These are phyloP conservation scores for Psilocybe tampanensis DNA, from an alignment of 768 basidiomycete species.

Conservation along the genomic window DNA sequence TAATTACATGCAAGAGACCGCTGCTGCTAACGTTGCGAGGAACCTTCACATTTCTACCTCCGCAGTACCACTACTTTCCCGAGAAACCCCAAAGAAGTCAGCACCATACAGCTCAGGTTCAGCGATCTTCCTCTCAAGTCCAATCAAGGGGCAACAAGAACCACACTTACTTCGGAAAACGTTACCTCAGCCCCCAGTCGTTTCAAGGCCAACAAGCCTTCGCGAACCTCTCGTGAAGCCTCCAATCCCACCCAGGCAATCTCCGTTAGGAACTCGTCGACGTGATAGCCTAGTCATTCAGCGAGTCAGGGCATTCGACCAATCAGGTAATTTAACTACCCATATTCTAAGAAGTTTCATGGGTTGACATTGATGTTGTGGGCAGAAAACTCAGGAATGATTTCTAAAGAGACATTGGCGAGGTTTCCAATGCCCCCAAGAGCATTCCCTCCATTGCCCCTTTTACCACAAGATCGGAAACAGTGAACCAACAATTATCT, in stretches of 20 bases:
- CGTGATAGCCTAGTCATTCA: constrained; percentile 41
- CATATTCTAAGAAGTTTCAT: not conserved
- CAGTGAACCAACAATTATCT: constrained; percentile 2
- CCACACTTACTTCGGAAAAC: not conserved
- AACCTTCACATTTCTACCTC: not conserved
- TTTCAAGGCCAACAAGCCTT: constrained; percentile 10
- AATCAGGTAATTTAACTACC: constrained; percentile 7
- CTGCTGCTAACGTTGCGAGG: not conserved
- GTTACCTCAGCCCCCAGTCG: constrained; percentile 4
- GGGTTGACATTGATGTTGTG: not conserved
- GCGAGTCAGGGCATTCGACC: constrained; percentile 33
- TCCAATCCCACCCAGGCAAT: constrained; percentile 4
- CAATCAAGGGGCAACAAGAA: not conserved
- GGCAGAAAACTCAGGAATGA: constrained; percentile 11
- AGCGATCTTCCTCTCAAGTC: not conserved
- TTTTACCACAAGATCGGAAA: constrained; percentile 22
- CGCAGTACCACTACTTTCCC: not conserved
- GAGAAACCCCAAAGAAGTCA: constrained; percentile 1
- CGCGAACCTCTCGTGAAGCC: constrained; percentile 5
- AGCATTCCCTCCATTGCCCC: constrained; percentile 27
- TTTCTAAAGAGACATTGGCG: constrained; percentile 31
- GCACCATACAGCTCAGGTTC: not conserved
- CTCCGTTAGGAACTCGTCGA: constrained; percentile 11
- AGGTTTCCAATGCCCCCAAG: constrained; percentile 43
- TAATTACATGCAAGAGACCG: constrained; percentile 3